Base-by-base conservation (phyloP, 2,329 filamentous ascomycete species). In the Bipolaris gigantea region DNA sequence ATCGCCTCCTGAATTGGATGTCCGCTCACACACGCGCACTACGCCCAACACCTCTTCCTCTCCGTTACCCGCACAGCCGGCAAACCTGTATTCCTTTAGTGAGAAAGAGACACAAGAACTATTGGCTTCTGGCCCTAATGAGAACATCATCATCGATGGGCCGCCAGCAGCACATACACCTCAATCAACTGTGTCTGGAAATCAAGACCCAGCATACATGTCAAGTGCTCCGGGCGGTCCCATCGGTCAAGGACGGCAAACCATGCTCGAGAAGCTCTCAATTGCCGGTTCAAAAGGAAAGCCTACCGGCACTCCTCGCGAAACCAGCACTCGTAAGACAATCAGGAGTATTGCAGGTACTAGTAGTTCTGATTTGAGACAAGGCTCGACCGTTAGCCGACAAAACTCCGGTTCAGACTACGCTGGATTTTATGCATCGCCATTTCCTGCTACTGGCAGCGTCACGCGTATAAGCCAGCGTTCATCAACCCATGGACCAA, bases 331-430 rank as follows among this genome's bases (percentile, higher is more conserved):
- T 64, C 63, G 69, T 8, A 66, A 74, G 43, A 69, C 66, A 27
- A 74, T 73, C 13, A 77, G 75, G 51, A 77, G 74, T 53, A 48
- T 73, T 15, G 73, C 73, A 38, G 66, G 74, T 40, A 71, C 60
- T 7, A 76, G 72, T 52, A 74, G 72, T 32, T 70, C 69, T 10
- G 70, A 67, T 35, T 57, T 56, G 4, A 51, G 42, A 11, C 58
- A 60, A 32, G 65, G 53, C 50, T 69, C 63, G 23, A 65, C 59
- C 36, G 56, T 60, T 33, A 48, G 56, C 45, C 59, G 49, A 36
- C 43, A 43, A 30, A 64, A 54, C 45, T 43, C 50, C n/a, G 53
- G 40, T 38, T 50, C 56, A 16, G 54, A 55, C 4, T 59, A 61
- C 19, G 47, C 53, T 15, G 62, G 60, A 0, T 71, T 68, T 53